phyloP scores from a whole-genome alignment of 441 rosid species.

The Brassica balearica region DNA sequence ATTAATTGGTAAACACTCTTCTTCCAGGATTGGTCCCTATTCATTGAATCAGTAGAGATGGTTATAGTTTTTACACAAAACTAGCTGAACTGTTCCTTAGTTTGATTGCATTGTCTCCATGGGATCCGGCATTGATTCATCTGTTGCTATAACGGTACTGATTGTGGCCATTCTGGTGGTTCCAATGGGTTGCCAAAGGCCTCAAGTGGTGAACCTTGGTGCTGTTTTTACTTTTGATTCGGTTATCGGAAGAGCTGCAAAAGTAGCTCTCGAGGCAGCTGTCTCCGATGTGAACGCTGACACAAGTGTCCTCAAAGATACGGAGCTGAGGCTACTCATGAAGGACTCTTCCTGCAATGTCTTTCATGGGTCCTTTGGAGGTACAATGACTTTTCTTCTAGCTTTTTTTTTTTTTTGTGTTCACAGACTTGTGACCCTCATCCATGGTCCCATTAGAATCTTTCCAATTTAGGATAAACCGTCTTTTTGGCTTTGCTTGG shows the following conservation, averaged over 20 bases:
- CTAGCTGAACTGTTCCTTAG: conserved; percentile 22
- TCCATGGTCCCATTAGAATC: background rate
- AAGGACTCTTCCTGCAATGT: conserved; percentile 65
- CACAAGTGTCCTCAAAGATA: conserved; percentile 60
- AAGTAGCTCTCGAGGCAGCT: conserved; percentile 74
- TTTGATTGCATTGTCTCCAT: conserved; percentile 31
- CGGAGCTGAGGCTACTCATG: conserved; percentile 53
- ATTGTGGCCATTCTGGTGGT: conserved; percentile 46
- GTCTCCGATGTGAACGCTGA: conserved; percentile 67
- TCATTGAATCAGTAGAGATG: conserved; percentile 17
- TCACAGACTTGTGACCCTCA: conserved; percentile 22
- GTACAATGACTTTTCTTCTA: conserved; percentile 46
- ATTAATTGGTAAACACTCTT: no score
- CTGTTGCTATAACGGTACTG: conserved; percentile 28
- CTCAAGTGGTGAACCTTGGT: conserved; percentile 65
- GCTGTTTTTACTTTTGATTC: conserved; percentile 74
- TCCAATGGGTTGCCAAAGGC: conserved; percentile 56
- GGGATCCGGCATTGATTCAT: conserved; percentile 23
- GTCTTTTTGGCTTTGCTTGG: conserved; percentile 7
- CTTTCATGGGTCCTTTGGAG: conserved; percentile 71
- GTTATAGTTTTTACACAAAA: conserved; percentile 4
- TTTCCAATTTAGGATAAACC: conserved; percentile 1
- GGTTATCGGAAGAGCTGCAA: conserved; percentile 82
- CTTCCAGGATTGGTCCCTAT: conserved; percentile 4
- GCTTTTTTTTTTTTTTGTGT: conserved; percentile 11